Conservation (phyloP, 345 rosid genomes). For the Arabis hirsuta region DNA sequence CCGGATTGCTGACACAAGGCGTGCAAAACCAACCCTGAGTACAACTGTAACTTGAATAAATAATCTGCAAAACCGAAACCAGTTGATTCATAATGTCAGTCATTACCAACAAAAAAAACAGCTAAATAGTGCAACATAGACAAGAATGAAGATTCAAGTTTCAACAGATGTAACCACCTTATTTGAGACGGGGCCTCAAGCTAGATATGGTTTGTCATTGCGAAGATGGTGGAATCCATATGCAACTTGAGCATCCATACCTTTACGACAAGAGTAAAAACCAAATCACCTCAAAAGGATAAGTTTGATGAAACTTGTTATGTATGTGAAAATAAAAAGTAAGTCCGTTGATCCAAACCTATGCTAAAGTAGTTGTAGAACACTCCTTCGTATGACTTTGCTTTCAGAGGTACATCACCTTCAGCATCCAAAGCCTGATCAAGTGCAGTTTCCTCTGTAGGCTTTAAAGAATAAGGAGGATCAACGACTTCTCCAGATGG, state of each 20-base stretch:
- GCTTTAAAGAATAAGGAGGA: conserved; percentile 79
- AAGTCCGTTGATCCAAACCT: conserved; percentile 48
- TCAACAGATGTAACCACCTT: conserved; percentile 57
- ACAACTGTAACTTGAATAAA: conserved; percentile 91
- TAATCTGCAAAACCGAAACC: conserved; percentile 55
- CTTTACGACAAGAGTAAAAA: conserved; percentile 46
- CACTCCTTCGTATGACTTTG: conserved; percentile 74
- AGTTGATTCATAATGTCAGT: conserved; percentile 7
- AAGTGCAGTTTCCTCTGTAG: conserved; percentile 63
- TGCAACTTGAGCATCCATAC: conserved; percentile 99
- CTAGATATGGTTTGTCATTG: conserved; percentile 86
- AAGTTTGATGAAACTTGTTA: neutral
- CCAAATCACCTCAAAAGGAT: neutral
- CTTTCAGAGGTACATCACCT: conserved; percentile 59
- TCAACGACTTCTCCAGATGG: conserved; percentile 71
- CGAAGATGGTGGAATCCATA: conserved; percentile 98
- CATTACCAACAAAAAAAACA: neutral
- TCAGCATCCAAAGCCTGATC: conserved; percentile 69
- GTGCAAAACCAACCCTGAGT: conserved; percentile 98
- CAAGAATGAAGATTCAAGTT: conserved; percentile 1
- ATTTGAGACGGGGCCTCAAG: conserved; percentile 90
- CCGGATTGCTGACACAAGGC: conserved; percentile 87
- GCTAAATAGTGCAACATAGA: neutral
- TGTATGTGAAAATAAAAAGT: conserved; percentile 1
- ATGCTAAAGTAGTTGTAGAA: conserved; percentile 97